Percentiles rank a stretch among this genome's conserved stretches.
Conservation (phyloP, 2,329 filamentous ascomycete genomes). For the Rhinocladiella mackenziei region DNA sequence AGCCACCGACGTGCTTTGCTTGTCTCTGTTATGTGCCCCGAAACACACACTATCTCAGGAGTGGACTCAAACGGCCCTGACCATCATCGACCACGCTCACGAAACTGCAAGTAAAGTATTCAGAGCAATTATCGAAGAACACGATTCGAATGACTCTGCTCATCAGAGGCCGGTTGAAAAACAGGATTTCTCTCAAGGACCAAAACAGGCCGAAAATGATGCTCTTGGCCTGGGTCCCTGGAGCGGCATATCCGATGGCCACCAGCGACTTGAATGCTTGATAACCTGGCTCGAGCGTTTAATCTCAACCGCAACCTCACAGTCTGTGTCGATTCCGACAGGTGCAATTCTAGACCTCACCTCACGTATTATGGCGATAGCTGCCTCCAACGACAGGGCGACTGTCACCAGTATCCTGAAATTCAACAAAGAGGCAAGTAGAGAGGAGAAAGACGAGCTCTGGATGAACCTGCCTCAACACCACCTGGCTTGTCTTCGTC, state of each 20-base stretch:
- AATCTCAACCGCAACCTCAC: constrained; percentile 61
- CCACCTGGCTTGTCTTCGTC: constrained; percentile 64
- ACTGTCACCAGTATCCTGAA: constrained; percentile 48
- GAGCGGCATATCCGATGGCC: constrained; percentile 70
- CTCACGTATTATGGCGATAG: constrained; percentile 65
- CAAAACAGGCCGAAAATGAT: constrained; percentile 40
- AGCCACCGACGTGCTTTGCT: constrained; percentile 62
- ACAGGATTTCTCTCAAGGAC: constrained; percentile 36
- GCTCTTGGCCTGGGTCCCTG: constrained; percentile 59
- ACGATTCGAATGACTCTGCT: constrained; percentile 62
- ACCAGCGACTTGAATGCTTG: constrained; percentile 64
- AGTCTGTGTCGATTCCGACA: constrained; percentile 63
- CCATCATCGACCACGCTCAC: constrained; percentile 63
- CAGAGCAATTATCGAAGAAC: constrained; percentile 73
- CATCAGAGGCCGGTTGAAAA: constrained; percentile 35
- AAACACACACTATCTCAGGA: constrained; percentile 74
- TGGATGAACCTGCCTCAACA: constrained; percentile 70
- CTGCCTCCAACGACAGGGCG: constrained; percentile 45
- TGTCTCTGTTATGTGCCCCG: constrained; percentile 74
- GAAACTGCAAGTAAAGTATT: constrained; percentile 71
- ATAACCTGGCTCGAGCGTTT: constrained; percentile 62
- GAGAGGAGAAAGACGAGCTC: constrained; percentile 77
- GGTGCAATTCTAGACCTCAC: constrained; percentile 65
- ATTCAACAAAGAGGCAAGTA: constrained; percentile 67
- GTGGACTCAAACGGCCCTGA: constrained; percentile 66